Base-by-base conservation (phyloP, 805 yeast species). In the Alloascoidea africana region DNA sequence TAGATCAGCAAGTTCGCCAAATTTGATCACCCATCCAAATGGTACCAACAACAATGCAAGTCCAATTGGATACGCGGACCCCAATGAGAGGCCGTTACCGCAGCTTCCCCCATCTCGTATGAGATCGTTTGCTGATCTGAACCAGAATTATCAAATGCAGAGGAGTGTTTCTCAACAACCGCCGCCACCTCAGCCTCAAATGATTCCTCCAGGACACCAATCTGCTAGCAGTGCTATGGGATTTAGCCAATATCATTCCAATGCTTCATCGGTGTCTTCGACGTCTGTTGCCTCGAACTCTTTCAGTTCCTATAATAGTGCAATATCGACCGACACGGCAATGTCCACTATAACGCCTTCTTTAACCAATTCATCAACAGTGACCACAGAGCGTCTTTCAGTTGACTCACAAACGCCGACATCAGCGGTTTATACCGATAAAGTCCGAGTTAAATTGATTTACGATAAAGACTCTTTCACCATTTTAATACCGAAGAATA, bases 1-100 rank as follows among this genome's bases (percentile, higher is more conserved):
- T 23, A 23, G 30, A 23, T 23, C 30, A 23, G 30, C n/a, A 8
- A 23, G 30, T 23, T 8, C 30, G n/a, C 30, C 30, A 23, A 23
- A 23, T 23, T 8, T 23, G 8, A 8, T 23, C n/a, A 23, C 13
- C 8, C n/a, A 23, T n/a, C 30, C 30, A 8, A 23, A 8, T 23
- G n/a, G n/a, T n/a, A 23, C 30, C 30, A 8, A 8, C 30, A 23
- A 23, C 30, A 23, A 8, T n/a, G n/a, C 8, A 23, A 8, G 13
- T 8, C n/a, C 8, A 23, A 8, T 23, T 23, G 8, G 30, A n/a
- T 23, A 8, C 8, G n/a, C 30, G 30, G 8, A 23, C n/a, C 30
- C 30, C n/a, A n/a, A 8, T 23, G 8, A 8, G n/a, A 8, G 13
- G n/a, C 30, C 30, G n/a, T 23, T 23, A 23, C 30, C 30, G n/a